Base-by-base conservation (phyloP, 2,329 filamentous ascomycete species). In the Chrysoporthe puriensis region DNA sequence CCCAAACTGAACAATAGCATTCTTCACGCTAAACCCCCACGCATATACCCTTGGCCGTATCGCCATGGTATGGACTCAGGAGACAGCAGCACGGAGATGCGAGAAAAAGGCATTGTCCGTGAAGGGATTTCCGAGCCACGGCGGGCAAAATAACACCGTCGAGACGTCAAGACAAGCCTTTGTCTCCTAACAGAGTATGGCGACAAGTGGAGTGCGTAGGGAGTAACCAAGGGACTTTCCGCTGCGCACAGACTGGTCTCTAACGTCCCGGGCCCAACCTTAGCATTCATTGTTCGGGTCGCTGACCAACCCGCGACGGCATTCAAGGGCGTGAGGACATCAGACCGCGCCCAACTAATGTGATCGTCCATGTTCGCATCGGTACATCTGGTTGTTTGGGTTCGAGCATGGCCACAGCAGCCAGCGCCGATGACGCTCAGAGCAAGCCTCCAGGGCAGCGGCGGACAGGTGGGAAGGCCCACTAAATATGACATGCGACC, bases 201-300 rank as follows among this genome's bases (percentile, higher is more conserved):
- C 68, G 67, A 71, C 64, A 67, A 68, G 63, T 63, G 67, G 62
- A 71, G 66, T 63, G 64, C 70, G 50, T 32, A 44, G 34, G 44
- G 46, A 59, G 54, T 64, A 57, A 44, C 9, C 61, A 57, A 54
- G 66, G 61, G 56, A 46, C 44, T 42, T 67, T 72, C 73, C 68
- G 69, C 66, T 40, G 63, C 74, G 75, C 76, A 77, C 76, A 76
- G 76, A 76, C 75, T 68, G 70, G 70, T 68, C 66, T 73, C 70
- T 72, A 48, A 67, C 66, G 61, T 64, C 61, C 65, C 61, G 66
- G 52, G 48, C 58, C 66, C 66, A 67, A 67, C 61, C 61, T 57
- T 50, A 50, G 44, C 48, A 44, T 48, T 61, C 48, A 44, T 48
- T 61, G 18, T 64, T 64, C 66, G 61, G 61, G 52, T 58, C 61